Percentiles rank a stretch among this genome's conserved stretches.
phyloP scores from a whole-genome alignment of 2,329 filamentous ascomycete species.

The Ophiocordyceps camponoti-leonardi region DNA sequence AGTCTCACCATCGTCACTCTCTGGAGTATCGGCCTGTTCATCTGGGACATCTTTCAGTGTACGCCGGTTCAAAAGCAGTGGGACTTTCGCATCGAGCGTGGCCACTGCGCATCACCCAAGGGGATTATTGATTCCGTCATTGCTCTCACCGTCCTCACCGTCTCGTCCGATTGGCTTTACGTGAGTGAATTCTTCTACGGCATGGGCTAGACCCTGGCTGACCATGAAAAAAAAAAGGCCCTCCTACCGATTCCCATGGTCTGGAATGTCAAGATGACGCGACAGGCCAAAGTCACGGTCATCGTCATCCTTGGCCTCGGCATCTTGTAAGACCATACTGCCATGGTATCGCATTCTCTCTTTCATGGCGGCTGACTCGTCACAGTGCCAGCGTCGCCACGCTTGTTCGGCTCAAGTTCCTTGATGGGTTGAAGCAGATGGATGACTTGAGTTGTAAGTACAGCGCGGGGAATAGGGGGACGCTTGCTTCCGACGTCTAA shows the following conservation, averaged over 20 bases:
- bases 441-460: slow-evolving; percentile 30
- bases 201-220: neutral
- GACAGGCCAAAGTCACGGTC: slow-evolving; percentile 32
- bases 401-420: slow-evolving; percentile 30
- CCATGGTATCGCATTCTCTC: neutral
- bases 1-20: slow-evolving; percentile 27
- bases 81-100: slow-evolving; percentile 28
- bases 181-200: slow-evolving; percentile 11
- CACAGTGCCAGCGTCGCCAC: slow-evolving; percentile 34
- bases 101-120: slow-evolving; percentile 24
- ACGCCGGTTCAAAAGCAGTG: slow-evolving; percentile 31
- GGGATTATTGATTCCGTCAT: slow-evolving; percentile 31
- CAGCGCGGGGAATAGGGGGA: neutral
- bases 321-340: slow-evolving; percentile 23
- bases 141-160: slow-evolving; percentile 32
- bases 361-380: neutral
- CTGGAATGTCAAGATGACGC: slow-evolving; percentile 35
- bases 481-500: slow-evolving; percentile 2
- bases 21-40: slow-evolving; percentile 29
- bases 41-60: slow-evolving; percentile 36
- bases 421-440: slow-evolving; percentile 24
- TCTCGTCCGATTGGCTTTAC: slow-evolving; percentile 37
- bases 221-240: slow-evolving; percentile 13
- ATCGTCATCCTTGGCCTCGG: slow-evolving; percentile 30
- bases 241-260: slow-evolving; percentile 36